Base-by-base conservation (phyloP, 169 alveolate genomes). In the Eimeria sp. region DNA sequence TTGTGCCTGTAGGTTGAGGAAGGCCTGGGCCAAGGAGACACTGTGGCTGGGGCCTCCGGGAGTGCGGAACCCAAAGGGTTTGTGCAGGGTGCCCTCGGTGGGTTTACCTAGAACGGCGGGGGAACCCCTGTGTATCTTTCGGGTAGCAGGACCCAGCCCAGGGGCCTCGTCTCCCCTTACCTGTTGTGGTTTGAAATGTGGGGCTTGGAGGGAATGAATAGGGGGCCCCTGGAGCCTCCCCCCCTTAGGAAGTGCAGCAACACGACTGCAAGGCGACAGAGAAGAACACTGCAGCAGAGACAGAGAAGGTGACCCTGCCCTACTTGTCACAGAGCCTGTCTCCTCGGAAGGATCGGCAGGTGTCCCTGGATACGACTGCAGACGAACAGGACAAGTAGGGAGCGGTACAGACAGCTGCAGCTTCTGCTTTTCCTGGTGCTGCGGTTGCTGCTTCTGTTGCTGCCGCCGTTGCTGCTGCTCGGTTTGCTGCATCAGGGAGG, bases 391-490 rank as follows among this genome's bases (percentile, higher is more conserved):
- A 22, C 70, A 7, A 6, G 70, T 22, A 47, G 90, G 90, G 25
- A 82, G 45, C 7, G 65, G 72, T 34, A 51, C 73, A 25, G 30
- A 22, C 4, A 82, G 43, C 72, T 47, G 25, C 51, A 16, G 65
- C 72, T 43, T 70, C 90, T 51, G 13, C 72, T 47, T 45, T 43
- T 82, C 73, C 73, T 5, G 90, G 45, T 82, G 90, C 90, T 82
- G 63, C 72, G 1, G 65, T 72, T 6, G 90, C 43, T 82, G 90
- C 73, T 82, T 34, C 72, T 82, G 73, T 47, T 30, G 72, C 72
- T 49, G 65, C 72, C 22, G 43, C 72, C 22, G 90, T 47, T 43
- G 90, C 54, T 82, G 65, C 90, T 82, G 51, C 49, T 51, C 73
- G 16, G 11, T 13, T 76, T 43, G 54, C 34, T 76, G 54, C 34